Evolutionary conservation across 1,139 yeast species (phyloP), one percentile per base, ranked within the genome.

Genomic region (Yamadazyma aaseri): DNA sequence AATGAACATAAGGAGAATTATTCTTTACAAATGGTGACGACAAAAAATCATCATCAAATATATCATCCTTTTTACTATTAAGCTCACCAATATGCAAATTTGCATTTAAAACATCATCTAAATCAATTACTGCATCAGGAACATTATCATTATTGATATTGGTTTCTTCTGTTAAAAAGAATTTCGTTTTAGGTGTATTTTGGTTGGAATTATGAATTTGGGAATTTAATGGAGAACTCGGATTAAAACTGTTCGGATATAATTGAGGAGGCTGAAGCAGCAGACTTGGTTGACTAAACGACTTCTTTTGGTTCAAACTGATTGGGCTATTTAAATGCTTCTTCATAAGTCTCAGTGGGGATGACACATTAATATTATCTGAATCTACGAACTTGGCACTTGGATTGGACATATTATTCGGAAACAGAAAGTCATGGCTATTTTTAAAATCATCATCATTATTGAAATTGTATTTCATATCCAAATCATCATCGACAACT

Each of bases 101-200:
- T 6, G 69, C 65, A 39, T 70, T 71, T 12, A 75, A 57, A 10
- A 80, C 79, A 36, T 76, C 77, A 47, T 80, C 85, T 36, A 80
- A 58, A 47, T 80, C 83, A 25, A 80, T 80, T 20, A 77, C 67
- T 3, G 84, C 82, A 45, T 78, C 81, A 0, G 85, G 85, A 3
- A 76, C 65, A 29, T 70, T 69, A 24, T 63, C 61, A 30, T 49
- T 50, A 39, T 55, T 56, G 16, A 58, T 24, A 3, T 42, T 50
- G 2, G 65, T 56, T 32, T 64, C 68, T 36, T 63, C 69, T 0
- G 68, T 62, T 16, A 58, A 44, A 34, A 63, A 65, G 37, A 63
- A 58, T 20, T 52, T 52, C 5, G 55, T 52, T 17, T 49, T 53
- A 6, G 50, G 47, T 5, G 53, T 36, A 33, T 32, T 32, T 15